Evolutionary conservation across 164 flowering plant genomes (phyloP), one percentile per base, ranked within the genome.

Genomic region (Vitis vinifera): DNA sequence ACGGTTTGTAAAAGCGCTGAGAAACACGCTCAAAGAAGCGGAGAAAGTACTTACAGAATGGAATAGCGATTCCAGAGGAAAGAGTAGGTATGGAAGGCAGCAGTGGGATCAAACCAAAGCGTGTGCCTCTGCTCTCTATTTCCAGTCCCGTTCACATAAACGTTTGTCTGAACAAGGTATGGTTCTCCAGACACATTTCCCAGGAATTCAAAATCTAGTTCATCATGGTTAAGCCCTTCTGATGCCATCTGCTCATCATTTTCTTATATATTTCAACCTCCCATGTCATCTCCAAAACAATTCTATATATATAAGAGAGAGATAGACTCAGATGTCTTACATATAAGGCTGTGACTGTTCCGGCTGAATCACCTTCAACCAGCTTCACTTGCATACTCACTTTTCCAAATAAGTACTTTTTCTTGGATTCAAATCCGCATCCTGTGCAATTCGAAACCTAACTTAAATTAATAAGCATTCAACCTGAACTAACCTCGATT

Each of bases 51-150:
- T 78, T 74, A 81, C 86, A 76, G 17, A 53, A 80, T 67, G 16
- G 64, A 67, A 58, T 65, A 79, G 10, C 62, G 81, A 51, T 73
- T 84, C 87, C 83, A 84, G 69, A 77, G 66, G 47, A 84, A 13
- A 16, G 81, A 75, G 59, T 84, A 84, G 12, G 79, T 67, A 44
- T 84, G 87, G 16, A 81, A 81, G 61, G 73, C 85, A 23, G 55
- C 23, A 1, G 83, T 73, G 8, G 87, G 87, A 59, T 84, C 83
- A 62, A 84, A 84, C 87, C 87, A 84, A 8, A 84, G 80, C 11
- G 59, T 51, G 57, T 74, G 80, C 55, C 87, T 76, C 64, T 81
- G 81, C 71, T 84, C 87, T 47, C 85, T 64, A 48, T 81, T 72
- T 37, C 83, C 85, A 12, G 73, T 64, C 57, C 85, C 87, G 30